Base-by-base conservation (phyloP, 805 yeast species). In the Saccharomycopsis malanga region DNA sequence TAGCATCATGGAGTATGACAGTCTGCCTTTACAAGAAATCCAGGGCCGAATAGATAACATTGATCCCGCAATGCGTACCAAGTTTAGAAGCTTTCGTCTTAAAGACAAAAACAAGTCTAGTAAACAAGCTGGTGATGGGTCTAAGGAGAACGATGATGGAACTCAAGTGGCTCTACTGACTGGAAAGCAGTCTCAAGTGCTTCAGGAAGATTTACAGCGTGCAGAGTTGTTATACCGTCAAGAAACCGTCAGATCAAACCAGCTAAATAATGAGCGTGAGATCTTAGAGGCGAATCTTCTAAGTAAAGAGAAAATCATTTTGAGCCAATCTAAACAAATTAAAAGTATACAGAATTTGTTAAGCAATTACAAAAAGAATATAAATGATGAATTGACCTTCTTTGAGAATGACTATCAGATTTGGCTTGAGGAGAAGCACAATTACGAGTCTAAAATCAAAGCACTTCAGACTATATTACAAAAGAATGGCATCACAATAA, bases 351-450 rank as follows among this genome's bases (percentile, higher is more conserved):
- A 49, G 21, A 34, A 34, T 4, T 21, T 52, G 24, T 20, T 49
- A 24, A 32, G n/a, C 25, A 46, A 24, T 32, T 52, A 49, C 25
- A 36, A 46, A 37, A 43, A 42, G 30, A 42, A 45, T 12, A 34
- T 49, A 4, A 35, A 38, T 21, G 34, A 43, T 4, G 51, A 52
- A 27, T 25, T 46, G 20, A 24, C 18, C 5, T 37, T 32, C 24
- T 46, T 42, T 38, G 50, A 52, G 22, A 39, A 34, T 14, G 54
- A 52, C 17, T 49, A 47, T 29, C 18, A 32, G 9, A 30, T 21
- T n/a, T 52, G 54, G 54, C n/a, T 49, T 17, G 42, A 46, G n/a
- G 50, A 52, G 29, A 52, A 52, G 23, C 24, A 29, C 4, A 38
- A 17, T 9, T 52, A 49, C 32, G 53, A 52, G 32, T 7, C 38